These are phyloP conservation scores for Neonectria ditissima DNA, from an alignment of 2,329 filamentous ascomycete genomes.

Conservation along the genomic window DNA sequence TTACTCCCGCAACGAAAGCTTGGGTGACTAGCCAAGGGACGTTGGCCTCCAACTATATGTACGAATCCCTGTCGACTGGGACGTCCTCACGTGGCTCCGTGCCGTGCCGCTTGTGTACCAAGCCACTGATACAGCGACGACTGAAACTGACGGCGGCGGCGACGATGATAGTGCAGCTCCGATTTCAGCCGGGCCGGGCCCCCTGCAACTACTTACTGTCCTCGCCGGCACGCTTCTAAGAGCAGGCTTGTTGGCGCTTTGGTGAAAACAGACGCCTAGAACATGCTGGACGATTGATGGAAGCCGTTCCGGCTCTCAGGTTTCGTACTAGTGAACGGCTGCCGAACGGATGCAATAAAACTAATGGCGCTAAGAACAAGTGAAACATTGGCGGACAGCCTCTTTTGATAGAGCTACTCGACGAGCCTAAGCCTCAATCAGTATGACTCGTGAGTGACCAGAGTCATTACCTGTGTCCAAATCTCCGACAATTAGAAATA, in stretches of 20 bases:
- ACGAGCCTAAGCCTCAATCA: neutral
- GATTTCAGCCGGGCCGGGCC: neutral
- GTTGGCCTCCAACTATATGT: neutral
- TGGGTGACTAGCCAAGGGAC: slow-evolving; percentile 21
- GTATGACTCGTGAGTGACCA: neutral
- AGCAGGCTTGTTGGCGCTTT: slow-evolving; percentile 30
- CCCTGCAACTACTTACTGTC: slow-evolving; percentile 8
- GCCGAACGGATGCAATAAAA: neutral
- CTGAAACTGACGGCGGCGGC: neutral
- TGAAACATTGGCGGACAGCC: neutral
- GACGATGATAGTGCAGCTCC: slow-evolving; percentile 14
- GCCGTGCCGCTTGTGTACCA: slow-evolving; percentile 34
- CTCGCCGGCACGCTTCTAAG: slow-evolving; percentile 26
- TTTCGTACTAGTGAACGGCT: neutral
- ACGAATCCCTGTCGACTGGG: neutral
- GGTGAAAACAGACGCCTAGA: slow-evolving; percentile 19
- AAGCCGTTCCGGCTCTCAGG: neutral
- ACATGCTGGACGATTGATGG: neutral
- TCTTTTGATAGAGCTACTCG: neutral
- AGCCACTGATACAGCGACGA: slow-evolving; percentile 24
- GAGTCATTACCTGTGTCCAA: neutral
- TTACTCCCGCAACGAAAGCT: too few relatives aligned
- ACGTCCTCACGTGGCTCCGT: slow-evolving; percentile 17
- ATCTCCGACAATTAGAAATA: neutral
- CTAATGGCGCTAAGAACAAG: neutral